Base-by-base conservation (phyloP, 116 monocot species). In the Iris pallida region DNA sequence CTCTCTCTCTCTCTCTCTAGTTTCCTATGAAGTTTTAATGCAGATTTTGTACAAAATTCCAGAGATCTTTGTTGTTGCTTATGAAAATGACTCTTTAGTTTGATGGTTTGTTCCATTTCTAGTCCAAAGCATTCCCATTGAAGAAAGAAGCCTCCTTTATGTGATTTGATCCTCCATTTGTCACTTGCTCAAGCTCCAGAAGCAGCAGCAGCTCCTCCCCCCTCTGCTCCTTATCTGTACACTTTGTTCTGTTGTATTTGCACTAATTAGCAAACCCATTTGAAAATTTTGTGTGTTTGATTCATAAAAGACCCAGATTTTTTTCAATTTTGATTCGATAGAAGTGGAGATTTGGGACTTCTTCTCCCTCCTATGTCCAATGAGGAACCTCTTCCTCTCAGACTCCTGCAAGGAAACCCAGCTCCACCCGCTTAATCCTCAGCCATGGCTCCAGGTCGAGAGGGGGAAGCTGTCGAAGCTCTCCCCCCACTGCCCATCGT, bases 281-380 rank as follows among this genome's bases (percentile, higher is more conserved):
- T 14, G 2, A 40, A 12, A 30, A 9, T 8, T 8, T 6, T 5
- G 6, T 55, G 16, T 17, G 15, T 0, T 15, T 14, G 42, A 19
- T 62, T 12, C 5, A 8, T 18, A 54, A 53, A 16, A 40, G 19
- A 19, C 12, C 51, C 41, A 11, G 30, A 0, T 30, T 30, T 30
- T 30, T 30, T 30, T 30, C 30, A 30, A 1, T 30, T 30, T 30
- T 30, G 0, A 42, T 61, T 66, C 58, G 59, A 71, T 65, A 51
- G 73, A 16, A 68, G 78, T 78, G 72, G 78, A 78, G 78, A 72
- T 78, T 73, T 73, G 78, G 78, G 78, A 78, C 16, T 20, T 79
- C 18, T 51, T 73, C 47, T 79, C 73, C 40, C 68, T 79, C 52
- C 20, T 79, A 63, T 73, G 73, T 55, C 53, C 68, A 16, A 79